Percentiles rank a stretch among this genome's conserved stretches.
These are phyloP conservation scores for Fragaria nilgerrensis DNA, from an alignment of 306 rosid species.

Conservation along the genomic window DNA sequence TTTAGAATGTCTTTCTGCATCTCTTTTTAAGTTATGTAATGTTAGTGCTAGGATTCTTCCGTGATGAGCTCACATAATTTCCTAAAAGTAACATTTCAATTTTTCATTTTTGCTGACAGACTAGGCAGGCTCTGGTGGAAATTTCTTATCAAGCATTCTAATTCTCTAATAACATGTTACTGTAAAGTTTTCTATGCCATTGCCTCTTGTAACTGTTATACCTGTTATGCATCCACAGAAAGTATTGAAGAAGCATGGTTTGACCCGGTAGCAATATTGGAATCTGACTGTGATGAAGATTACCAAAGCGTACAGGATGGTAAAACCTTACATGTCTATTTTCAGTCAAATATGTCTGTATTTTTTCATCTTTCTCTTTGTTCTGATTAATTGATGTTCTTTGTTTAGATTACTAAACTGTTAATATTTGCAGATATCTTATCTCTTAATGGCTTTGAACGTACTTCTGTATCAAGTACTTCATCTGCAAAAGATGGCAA, in stretches of 20 bases:
- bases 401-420: background rate
- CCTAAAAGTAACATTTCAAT: background rate
- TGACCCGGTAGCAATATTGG: constrained; percentile 66
- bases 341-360: constrained; percentile 4
- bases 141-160: constrained; percentile 4
- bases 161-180: constrained; percentile 1
- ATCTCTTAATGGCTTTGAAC: constrained; percentile 57
- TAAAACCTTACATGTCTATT: constrained; percentile 26
- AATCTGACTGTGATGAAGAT: constrained; percentile 92
- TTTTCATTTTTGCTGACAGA: background rate
- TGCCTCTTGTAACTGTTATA: constrained; percentile 6
- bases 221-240: constrained; percentile 41
- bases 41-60: background rate
- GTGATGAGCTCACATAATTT: background rate
- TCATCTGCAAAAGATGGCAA: constrained; percentile 47
- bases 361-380: background rate
- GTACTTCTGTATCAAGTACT: constrained; percentile 39
- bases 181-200: background rate
- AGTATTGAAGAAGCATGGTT: constrained; percentile 75
- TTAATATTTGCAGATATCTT: constrained; percentile 49
- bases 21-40: background rate
- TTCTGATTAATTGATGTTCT: background rate
- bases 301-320: constrained; percentile 85
- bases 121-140: constrained; percentile 1
- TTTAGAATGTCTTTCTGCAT: background rate